Conservation (phyloP, 202 grass and related monocot species). For the Bolboschoenoplectus hybrid region DNA sequence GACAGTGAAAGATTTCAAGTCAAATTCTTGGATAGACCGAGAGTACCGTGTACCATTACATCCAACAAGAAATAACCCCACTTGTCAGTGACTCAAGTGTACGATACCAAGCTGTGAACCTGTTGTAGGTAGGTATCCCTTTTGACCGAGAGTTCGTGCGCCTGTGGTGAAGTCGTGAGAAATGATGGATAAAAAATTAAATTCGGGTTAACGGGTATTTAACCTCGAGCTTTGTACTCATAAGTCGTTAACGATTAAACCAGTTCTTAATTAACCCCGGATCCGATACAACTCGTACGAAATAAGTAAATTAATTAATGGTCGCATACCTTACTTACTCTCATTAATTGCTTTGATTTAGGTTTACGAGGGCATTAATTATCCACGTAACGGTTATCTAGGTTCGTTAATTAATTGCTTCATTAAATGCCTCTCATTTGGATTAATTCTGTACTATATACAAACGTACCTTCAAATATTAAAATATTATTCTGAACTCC, state of each 20-base stretch:
- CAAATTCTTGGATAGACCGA: neutral
- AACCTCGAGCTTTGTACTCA: neutral
- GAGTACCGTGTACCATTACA: neutral
- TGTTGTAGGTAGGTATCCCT: neutral
- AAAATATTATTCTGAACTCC: constrained; percentile 12
- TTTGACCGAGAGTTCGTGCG: neutral
- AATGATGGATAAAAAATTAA: constrained; percentile 10
- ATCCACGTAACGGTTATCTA: constrained; percentile 40
- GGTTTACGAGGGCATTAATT: constrained; percentile 41
- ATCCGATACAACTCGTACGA: constrained; percentile 23
- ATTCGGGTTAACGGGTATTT: constrained; percentile 11
- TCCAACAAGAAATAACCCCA: neutral
- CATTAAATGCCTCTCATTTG: constrained; percentile 30
- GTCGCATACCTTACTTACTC: neutral
- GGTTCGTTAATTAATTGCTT: constrained; percentile 34
- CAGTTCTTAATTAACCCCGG: constrained; percentile 1
- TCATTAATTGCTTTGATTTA: constrained; percentile 35
- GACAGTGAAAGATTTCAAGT: neutral
- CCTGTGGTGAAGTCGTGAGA: constrained; percentile 24
- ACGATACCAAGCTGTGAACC: neutral
- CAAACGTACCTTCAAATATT: neutral
- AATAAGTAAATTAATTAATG: constrained; percentile 8
- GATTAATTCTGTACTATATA: constrained; percentile 33
- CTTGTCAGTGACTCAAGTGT: neutral
- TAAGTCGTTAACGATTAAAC: neutral